Evolutionary conservation across 495 filamentous ascomycete genomes (phyloP), one percentile per base, ranked within the genome.

Genomic region (Usnea hakonensis): DNA sequence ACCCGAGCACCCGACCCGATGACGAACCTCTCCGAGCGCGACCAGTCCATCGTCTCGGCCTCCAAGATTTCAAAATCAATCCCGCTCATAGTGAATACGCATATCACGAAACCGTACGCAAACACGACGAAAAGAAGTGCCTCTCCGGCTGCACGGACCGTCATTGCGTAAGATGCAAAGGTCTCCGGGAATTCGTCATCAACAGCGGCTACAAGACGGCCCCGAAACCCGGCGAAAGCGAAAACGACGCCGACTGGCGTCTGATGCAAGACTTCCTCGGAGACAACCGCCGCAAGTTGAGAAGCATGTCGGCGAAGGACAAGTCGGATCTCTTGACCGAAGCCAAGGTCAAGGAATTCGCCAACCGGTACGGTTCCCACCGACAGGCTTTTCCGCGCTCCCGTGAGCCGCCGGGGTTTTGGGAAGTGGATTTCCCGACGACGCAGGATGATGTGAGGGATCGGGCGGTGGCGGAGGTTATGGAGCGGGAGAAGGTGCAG

Each of bases 21-120:
- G 66, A 76, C 61, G 74, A 75, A 58, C 76, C 71, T 28, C 78
- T 85, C 33, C 79, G 87, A 64, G 71, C 76, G 14, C 77, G 77
- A 36, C 80, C 85, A 14, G 65, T 83, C 8, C 71, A 78, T 2
- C 71, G 75, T 41, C 76, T 91, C 7, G 64, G 74, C 26, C 73
- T 86, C 6, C 75, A 79, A 3, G 85, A 95, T 75, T 97, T 98
- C 79, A 94, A 87, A 70, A 76, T 94, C 67, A 97, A 98, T 66
- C 84, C 90, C 3, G 71, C 78, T 16, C 75, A 75, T 54, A 95
- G 92, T 57, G 80, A 85, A 48, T 90, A 84, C 67, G 89, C 91
- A 11, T 97, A 85, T 71, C 74, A 78, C 17, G 86, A 90, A 62
- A 85, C 90, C 19, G 82, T 96, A 52, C 87, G 94, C 55, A 83